A percentile compares a stretch with the other conserved stretches of the same genome.
phyloP scores from a whole-genome alignment of 495 filamentous ascomycete genomes.

The Penicillium simplicissimum region DNA sequence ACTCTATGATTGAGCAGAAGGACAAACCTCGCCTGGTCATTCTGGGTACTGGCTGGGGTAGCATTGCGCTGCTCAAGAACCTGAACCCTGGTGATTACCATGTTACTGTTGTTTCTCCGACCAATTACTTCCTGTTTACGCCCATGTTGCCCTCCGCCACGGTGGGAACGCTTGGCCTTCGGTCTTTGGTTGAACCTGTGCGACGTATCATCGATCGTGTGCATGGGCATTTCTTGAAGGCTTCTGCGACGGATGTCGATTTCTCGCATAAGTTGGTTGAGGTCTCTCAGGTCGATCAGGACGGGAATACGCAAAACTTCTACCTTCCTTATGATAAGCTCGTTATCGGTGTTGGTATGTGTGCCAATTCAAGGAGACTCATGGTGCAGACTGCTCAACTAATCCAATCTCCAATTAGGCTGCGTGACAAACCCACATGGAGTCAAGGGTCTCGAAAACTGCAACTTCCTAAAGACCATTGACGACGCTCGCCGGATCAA shows the following conservation, averaged over 20 bases:
- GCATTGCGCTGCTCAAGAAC: slow-evolving; percentile 86
- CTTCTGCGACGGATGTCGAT: slow-evolving; percentile 80
- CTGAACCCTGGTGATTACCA: slow-evolving; percentile 90
- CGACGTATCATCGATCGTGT: slow-evolving; percentile 75
- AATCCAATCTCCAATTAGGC: slow-evolving; percentile 44
- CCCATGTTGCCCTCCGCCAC: slow-evolving; percentile 97
- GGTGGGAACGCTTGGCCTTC: slow-evolving; percentile 88
- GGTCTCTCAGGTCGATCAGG: slow-evolving; percentile 68
- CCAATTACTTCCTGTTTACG: slow-evolving; percentile 97
- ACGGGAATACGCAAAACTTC: slow-evolving; percentile 72
- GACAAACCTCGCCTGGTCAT: slow-evolving; percentile 91
- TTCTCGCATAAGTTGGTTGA: slow-evolving; percentile 91
- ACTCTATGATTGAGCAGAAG: slow-evolving; percentile 65
- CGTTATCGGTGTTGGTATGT: slow-evolving; percentile 83
- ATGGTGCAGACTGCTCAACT: neutral
- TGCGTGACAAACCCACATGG: slow-evolving; percentile 94
- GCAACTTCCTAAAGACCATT: slow-evolving; percentile 92
- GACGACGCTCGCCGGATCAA: slow-evolving; percentile 87
- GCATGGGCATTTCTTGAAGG: slow-evolving; percentile 87
- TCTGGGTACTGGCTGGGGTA: slow-evolving; percentile 93
- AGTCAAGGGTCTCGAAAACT: slow-evolving; percentile 92
- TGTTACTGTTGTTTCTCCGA: slow-evolving; percentile 88
- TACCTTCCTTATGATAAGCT: slow-evolving; percentile 99
- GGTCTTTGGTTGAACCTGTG: slow-evolving; percentile 91
- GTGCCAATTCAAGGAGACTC: neutral